Base-by-base conservation (phyloP, 169 alveolate genomes). In the Plasmodium inui region DNA sequence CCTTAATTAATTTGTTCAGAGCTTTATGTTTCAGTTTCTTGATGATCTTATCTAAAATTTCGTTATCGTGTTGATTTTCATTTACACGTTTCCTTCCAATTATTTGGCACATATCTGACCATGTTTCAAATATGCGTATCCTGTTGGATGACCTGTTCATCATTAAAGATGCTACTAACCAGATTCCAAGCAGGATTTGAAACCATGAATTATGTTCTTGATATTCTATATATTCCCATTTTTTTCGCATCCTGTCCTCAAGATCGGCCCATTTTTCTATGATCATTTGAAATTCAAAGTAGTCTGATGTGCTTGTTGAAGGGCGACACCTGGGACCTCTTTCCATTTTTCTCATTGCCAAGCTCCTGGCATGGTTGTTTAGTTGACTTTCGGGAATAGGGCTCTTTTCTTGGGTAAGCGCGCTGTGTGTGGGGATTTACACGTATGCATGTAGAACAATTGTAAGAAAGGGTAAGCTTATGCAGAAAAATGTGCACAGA, bases 1-100 rank as follows among this genome's bases (percentile, higher is more conserved):
- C 26, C 44, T 34, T 57, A 82, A 82, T 50, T 28, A 55, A 34
- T 55, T 67, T 19, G 37, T 82, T 82, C 37, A 82, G 34, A 32
- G 80, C 81, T 57, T 41, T 55, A 57, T 82, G 22, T 57, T 82
- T 82, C 26, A 82, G 41, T 57, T 82, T 82, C 17, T 55, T 82
- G 19, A 82, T 39, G 34, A 82, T 17, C 2, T 2, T 2, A 22
- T 57, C 80, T 82, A 82, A 41, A 12, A 67, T 61, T 30, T 50
- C 71, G 39, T 61, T 44, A 34, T 82, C 91, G 1, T 61, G 67
- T 44, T 57, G 22, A 82, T 82, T 57, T 57, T 55, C 61, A 30
- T n/a, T 0, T 7, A 3, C 1, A 17, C 70, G 34, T 10, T 79
- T 30, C 55, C 1, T 12, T 22, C 70, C 50, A n/a, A 79, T 41